Evolutionary conservation across 2,329 filamentous ascomycete genomes (phyloP).

Genomic region (Venturia oleaginea): DNA sequence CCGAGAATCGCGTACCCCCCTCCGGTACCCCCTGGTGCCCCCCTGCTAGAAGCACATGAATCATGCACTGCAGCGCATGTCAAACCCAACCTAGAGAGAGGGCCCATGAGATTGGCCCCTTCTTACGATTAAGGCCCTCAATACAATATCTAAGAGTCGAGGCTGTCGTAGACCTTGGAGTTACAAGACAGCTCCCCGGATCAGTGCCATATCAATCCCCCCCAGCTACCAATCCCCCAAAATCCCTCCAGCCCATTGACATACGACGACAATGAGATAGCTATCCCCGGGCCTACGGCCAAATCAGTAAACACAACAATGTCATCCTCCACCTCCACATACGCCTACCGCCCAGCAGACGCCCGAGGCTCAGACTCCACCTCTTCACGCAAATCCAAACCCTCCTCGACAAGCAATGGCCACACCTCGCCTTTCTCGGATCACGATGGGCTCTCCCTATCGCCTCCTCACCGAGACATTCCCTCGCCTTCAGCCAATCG

Average conservation of each 20-base stretch:
- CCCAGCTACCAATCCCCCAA: background rate
- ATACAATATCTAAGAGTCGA: no score
- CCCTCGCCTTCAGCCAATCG: background rate
- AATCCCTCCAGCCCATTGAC: background rate
- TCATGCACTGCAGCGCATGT: background rate
- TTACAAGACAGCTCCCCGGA: background rate
- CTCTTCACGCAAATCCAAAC: background rate
- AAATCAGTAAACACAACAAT: background rate
- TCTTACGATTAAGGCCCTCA: no score
- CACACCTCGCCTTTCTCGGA: background rate
- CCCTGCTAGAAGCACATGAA: no score
- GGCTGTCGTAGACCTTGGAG: no score
- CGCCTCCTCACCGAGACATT: background rate
- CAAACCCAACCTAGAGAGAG: background rate
- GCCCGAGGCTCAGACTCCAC: slow-evolving; percentile 1
- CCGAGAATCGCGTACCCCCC: background rate
- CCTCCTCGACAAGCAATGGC: background rate
- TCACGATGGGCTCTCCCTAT: slow-evolving; percentile 1
- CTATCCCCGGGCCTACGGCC: background rate
- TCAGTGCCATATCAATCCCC: background rate
- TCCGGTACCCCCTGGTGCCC: no score
- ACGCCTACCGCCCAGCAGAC: slow-evolving; percentile 1
- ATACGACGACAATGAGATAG: background rate
- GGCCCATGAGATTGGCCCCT: no score
- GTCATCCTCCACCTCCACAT: slow-evolving; percentile 4